Evolutionary conservation across 176 grass and related monocot species (phyloP).

Genomic region (Areca catechu): DNA sequence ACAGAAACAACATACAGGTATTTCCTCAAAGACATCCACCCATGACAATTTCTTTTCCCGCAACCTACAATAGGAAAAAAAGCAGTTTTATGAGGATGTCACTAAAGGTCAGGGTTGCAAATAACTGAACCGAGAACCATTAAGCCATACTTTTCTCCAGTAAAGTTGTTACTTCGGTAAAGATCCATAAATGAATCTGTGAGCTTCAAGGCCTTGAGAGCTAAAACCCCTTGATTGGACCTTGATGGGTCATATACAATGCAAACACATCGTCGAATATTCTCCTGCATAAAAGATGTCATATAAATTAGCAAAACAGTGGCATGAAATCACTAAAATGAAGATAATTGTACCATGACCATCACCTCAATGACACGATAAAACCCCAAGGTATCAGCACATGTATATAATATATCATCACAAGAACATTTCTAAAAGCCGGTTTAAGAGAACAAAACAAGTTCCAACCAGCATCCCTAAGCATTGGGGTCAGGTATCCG

Average conservation of each 20-base stretch:
- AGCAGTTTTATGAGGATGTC: background rate
- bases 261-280: slow-evolving; percentile 89
- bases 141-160: slow-evolving; percentile 69
- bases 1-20: slow-evolving; percentile 48
- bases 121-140: too few relatives aligned
- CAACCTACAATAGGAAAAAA: slow-evolving; percentile 38
- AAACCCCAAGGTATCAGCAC: too few relatives aligned
- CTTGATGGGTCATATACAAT: slow-evolving; percentile 96
- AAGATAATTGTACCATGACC: too few relatives aligned
- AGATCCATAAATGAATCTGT: slow-evolving; percentile 98
- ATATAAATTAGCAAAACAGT: background rate
- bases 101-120: too few relatives aligned
- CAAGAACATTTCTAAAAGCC: too few relatives aligned
- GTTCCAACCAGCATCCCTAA: too few relatives aligned
- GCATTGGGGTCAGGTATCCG: too few relatives aligned
- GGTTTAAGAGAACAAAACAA: too few relatives aligned
- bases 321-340: too few relatives aligned
- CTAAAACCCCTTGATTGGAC: slow-evolving; percentile 86
- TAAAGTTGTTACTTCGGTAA: slow-evolving; percentile 76
- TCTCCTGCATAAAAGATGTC: slow-evolving; percentile 4
- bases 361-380: too few relatives aligned
- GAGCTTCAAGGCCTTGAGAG: slow-evolving; percentile 93
- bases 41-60: slow-evolving; percentile 97
- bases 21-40: slow-evolving; percentile 98
- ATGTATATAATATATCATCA: too few relatives aligned